phyloP scores from a whole-genome alignment of 345 rosid genomes.

The Citrus hindsii region DNA sequence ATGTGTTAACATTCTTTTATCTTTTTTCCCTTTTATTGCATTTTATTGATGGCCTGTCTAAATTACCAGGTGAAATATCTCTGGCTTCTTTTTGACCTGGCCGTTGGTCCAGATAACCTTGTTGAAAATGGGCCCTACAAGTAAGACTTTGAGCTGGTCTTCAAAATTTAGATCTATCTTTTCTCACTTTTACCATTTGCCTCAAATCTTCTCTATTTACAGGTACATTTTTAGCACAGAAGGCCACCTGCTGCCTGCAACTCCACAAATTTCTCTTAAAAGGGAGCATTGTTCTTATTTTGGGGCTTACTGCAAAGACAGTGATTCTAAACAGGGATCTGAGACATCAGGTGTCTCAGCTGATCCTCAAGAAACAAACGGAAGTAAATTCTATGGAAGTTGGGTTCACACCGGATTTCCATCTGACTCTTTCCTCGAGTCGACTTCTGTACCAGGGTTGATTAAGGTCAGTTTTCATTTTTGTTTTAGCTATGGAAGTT shows the following conservation, averaged over 20 bases:
- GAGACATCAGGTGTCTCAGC: constrained; percentile 26
- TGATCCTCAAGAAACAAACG: constrained; percentile 38
- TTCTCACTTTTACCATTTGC: neutral
- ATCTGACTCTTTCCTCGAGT: constrained; percentile 35
- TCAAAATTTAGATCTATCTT: neutral
- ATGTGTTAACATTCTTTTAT: neutral
- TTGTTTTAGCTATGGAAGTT: neutral
- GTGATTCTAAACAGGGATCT: constrained; percentile 33
- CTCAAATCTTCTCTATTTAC: constrained; percentile 9
- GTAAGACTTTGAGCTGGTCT: constrained; percentile 38
- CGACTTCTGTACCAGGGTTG: constrained; percentile 53
- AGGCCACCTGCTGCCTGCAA: constrained; percentile 87
- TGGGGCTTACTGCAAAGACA: constrained; percentile 69
- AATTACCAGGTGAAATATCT: constrained; percentile 76
- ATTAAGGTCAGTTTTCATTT: constrained; percentile 56
- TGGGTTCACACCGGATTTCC: constrained; percentile 25
- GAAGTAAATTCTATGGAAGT: constrained; percentile 30
- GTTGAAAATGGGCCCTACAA: constrained; percentile 98
- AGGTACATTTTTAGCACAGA: constrained; percentile 92
- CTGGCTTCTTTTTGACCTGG: constrained; percentile 98
- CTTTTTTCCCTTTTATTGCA: neutral
- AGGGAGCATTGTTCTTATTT: constrained; percentile 85
- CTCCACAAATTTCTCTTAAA: constrained; percentile 84
- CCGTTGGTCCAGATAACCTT: constrained; percentile 80
- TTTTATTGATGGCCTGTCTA: constrained; percentile 5